These are phyloP conservation scores for Zygosaccharomyces siamensis DNA, from an alignment of 805 yeast species.

Conservation along the genomic window DNA sequence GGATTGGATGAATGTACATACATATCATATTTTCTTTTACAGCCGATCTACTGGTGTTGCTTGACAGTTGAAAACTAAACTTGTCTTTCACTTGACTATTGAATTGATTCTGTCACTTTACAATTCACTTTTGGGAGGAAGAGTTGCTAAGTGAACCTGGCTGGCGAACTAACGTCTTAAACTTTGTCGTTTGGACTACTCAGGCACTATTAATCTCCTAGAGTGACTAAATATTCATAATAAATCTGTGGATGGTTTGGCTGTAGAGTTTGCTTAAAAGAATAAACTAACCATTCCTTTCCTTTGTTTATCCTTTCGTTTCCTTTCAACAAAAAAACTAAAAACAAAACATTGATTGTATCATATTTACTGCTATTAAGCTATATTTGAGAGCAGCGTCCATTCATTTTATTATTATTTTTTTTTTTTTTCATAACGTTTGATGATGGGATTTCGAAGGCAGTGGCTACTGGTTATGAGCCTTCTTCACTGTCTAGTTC, in stretches of 20 bases:
- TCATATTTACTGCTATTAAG: not conserved
- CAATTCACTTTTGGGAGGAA: not conserved
- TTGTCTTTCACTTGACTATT: not conserved
- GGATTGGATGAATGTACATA: not conserved
- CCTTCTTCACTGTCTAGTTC: conserved; percentile 1
- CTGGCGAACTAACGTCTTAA: not conserved
- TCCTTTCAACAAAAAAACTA: not conserved
- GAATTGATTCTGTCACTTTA: not conserved
- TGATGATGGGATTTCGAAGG: conserved; percentile 6
- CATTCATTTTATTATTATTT: not conserved
- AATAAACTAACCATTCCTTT: not conserved
- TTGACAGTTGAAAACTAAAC: not conserved
- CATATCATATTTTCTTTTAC: not conserved
- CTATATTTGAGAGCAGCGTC: not conserved
- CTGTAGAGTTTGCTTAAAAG: not conserved
- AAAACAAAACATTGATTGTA: not conserved
- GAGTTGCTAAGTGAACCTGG: not conserved
- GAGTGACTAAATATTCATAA: not conserved
- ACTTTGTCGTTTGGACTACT: not conserved
- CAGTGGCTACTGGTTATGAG: conserved; percentile 2
- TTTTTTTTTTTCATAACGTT: not conserved
- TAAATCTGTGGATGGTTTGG: conserved; percentile 2
- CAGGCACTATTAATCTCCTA: not conserved
- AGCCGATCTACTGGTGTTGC: not conserved
- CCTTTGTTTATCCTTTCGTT: conserved; percentile 1